Conservation (phyloP, 2,329 filamentous ascomycete genomes). For the Trichoderma oligosporum region DNA sequence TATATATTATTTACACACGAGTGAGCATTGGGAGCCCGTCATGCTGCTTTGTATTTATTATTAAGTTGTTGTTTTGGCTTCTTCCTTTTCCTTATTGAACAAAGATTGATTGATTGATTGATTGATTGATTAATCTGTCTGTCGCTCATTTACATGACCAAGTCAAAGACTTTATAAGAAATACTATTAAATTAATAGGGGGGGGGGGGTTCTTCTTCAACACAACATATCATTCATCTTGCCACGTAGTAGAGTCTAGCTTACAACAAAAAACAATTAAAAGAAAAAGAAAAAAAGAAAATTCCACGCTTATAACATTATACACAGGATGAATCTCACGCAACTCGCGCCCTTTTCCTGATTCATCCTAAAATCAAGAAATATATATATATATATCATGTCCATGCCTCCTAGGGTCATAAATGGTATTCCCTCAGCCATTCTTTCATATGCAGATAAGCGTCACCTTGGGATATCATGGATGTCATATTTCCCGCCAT, state of each 20-base stretch:
- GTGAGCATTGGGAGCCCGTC: neutral
- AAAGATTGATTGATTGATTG: no score
- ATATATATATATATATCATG: conserved; percentile 5
- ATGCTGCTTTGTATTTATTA: neutral
- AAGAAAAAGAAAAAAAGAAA: neutral
- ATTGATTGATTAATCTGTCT: neutral
- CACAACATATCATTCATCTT: neutral
- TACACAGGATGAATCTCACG: conserved; percentile 12
- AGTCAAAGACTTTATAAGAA: neutral
- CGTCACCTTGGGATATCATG: conserved; percentile 19
- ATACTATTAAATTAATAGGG: neutral
- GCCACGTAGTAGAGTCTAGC: conserved; percentile 15
- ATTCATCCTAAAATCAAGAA: neutral
- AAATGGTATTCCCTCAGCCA: conserved; percentile 11
- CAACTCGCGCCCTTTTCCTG: neutral
- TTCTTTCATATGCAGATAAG: conserved; percentile 16
- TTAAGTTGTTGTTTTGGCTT: no score
- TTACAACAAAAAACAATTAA: neutral
- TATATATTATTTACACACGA: neutral
- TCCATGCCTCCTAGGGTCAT: neutral
- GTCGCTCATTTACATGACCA: neutral
- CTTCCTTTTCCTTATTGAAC: no score
- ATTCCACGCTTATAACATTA: neutral
- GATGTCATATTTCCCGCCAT: conserved; percentile 13
- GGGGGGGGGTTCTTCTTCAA: neutral